These are phyloP conservation scores for Kingdonia uniflora DNA, from an alignment of 164 flowering plant genomes.

Conservation along the genomic window DNA sequence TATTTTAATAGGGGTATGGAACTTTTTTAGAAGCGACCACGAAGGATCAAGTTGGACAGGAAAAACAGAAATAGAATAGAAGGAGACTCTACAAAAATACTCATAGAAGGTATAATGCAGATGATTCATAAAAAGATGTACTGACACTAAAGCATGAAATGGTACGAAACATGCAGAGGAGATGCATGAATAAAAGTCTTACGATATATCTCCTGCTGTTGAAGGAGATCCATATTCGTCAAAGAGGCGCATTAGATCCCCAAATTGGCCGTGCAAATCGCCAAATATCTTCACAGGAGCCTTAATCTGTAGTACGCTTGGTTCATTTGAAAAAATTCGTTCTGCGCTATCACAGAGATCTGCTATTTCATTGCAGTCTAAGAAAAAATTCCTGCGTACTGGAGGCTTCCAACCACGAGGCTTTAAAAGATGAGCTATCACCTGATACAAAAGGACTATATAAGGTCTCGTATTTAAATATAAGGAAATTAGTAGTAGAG, in stretches of 20 bases:
- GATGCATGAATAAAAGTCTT: slow-evolving; percentile 20
- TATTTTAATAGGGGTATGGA: too few relatives aligned
- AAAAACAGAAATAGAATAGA: too few relatives aligned
- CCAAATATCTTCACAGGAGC: slow-evolving; percentile 99
- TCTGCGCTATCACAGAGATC: slow-evolving; percentile 98
- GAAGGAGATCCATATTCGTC: slow-evolving; percentile 99
- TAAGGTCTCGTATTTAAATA: too few relatives aligned
- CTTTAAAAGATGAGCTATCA: slow-evolving; percentile 81
- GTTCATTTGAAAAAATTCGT: slow-evolving; percentile 81
- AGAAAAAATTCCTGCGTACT: slow-evolving; percentile 89
- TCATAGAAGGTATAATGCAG: too few relatives aligned
- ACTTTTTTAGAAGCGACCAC: too few relatives aligned
- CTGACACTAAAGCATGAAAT: too few relatives aligned
- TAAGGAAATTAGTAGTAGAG: too few relatives aligned
- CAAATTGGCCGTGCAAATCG: slow-evolving; percentile 99
- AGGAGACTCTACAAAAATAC: too few relatives aligned
- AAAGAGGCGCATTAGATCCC: slow-evolving; percentile 98
- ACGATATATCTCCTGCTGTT: slow-evolving; percentile 99
- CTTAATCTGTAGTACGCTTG: slow-evolving; percentile 80
- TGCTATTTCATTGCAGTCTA: slow-evolving; percentile 97
- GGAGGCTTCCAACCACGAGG: slow-evolving; percentile 99
- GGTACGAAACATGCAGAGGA: too few relatives aligned
- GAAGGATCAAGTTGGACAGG: too few relatives aligned
- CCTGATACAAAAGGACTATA: slow-evolving; percentile 27
- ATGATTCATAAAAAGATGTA: too few relatives aligned